Evolutionary conservation across 768 basidiomycete species (phyloP).

Genomic region (Phylloporus arenicola): DNA sequence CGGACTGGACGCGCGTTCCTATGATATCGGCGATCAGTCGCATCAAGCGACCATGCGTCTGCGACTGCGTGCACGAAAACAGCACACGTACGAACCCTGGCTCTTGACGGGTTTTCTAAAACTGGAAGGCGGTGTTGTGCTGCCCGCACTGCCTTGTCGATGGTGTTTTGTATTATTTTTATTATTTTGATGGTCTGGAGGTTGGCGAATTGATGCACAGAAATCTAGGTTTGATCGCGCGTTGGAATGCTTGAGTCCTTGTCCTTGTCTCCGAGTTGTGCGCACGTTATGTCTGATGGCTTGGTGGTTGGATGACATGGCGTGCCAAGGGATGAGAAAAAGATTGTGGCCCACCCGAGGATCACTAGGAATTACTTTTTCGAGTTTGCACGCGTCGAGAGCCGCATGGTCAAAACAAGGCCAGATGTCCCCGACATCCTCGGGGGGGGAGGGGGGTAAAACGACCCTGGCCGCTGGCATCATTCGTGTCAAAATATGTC

Average conservation of each 20-base stretch:
- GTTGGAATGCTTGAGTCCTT: not conserved
- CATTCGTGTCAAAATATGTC: not conserved
- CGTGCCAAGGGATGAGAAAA: not conserved
- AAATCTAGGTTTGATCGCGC: not conserved
- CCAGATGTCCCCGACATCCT: not conserved
- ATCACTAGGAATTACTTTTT: not conserved
- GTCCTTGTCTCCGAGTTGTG: not conserved
- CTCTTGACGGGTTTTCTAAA: not conserved
- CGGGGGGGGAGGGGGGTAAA: too few species aligned
- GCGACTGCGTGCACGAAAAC: not conserved
- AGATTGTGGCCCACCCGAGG: not conserved
- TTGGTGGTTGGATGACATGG: not conserved
- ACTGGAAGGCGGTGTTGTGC: not conserved
- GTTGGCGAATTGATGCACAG: not conserved
- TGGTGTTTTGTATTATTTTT: not conserved
- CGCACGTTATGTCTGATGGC: not conserved
- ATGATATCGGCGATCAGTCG: not conserved
- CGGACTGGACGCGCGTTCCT: not conserved
- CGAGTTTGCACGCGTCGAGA: not conserved
- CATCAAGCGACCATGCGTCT: not conserved
- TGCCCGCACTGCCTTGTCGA: not conserved
- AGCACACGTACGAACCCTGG: not conserved
- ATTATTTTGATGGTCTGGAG: not conserved
- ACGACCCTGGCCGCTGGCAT: not conserved
- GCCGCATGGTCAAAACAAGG: not conserved